Evolutionary conservation across 1,284 basidiomycete genomes (phyloP), one percentile per base, ranked within the genome.

Genomic region (Cutaneotrichosporon mucoides): DNA sequence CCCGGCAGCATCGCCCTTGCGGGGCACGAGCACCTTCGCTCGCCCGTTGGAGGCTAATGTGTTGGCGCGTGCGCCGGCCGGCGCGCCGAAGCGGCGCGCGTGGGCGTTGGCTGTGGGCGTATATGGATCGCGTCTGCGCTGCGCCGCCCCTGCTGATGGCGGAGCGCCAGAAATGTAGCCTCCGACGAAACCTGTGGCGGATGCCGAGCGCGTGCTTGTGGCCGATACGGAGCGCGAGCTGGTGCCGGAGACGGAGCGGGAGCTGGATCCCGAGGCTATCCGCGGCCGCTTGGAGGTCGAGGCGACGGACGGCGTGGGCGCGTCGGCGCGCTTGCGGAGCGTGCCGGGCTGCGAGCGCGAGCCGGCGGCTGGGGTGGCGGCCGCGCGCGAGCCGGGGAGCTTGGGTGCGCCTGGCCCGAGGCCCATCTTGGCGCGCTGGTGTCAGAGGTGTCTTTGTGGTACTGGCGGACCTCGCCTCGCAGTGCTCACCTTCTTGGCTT

Each of bases 401-500:
- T n/a, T n/a, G 56, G 55, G 7, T 40, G 53, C 3, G 59, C 59
- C 5, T 51, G 66, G 53, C 53, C 68, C 63, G 59, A 60, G 51
- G 6, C 59, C 60, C 12, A 55, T 16, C 53, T 63, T 65, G 7
- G 73, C 68, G 16, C 68, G 63, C 71, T 75, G 53, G 2, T 37
- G 45, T 60, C 53, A 60, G 54, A 38, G 6, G 6, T 11, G 11
- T 38, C 37, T 38, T 38, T 38, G 37, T 11, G 37, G n/a, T n/a
- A n/a, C n/a, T n/a, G n/a, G n/a, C n/a, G n/a, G n/a, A n/a, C n/a
- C n/a, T n/a, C n/a, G n/a, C n/a, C n/a, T 4, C 2, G 11, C 1
- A 9, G 16, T 2, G 68, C 73, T 42, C 37, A 80, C 80, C 76
- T 79, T 79, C 73, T 82, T 85, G 72, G 89, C 91, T 76, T 92